These are phyloP conservation scores for Papiliotrema flavescens DNA, from an alignment of 1,284 basidiomycete species.

Conservation along the genomic window DNA sequence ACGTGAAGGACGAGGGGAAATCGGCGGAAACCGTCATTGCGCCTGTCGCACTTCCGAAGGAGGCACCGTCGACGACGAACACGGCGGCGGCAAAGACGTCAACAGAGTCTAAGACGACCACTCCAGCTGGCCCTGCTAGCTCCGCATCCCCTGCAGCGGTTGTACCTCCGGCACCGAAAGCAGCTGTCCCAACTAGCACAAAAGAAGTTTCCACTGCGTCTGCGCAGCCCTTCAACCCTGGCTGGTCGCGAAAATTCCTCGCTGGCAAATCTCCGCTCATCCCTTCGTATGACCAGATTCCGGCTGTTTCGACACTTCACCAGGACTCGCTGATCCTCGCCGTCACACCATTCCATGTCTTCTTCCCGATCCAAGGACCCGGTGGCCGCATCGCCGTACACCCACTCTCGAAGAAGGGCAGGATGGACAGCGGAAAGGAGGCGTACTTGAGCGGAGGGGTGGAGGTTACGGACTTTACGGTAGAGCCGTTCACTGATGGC, in stretches of 20 bases:
- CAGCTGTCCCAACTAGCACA: background rate
- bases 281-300: slow-evolving; percentile 50
- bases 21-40: background rate
- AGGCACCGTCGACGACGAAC: background rate
- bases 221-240: slow-evolving; percentile 31
- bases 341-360: slow-evolving; percentile 34
- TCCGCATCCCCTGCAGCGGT: background rate
- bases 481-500: slow-evolving; percentile 38
- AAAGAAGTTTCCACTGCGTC: background rate
- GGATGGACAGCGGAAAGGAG: slow-evolving; percentile 42
- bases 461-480: slow-evolving; percentile 47
- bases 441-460: slow-evolving; percentile 45
- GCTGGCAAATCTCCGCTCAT: slow-evolving; percentile 50
- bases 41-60: background rate
- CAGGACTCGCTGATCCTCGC: slow-evolving; percentile 47
- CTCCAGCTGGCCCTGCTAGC: background rate
- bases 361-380: slow-evolving; percentile 51
- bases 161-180: background rate
- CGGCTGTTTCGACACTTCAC: slow-evolving; percentile 44
- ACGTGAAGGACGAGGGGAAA: background rate
- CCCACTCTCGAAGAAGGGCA: slow-evolving; percentile 43
- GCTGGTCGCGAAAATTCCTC: slow-evolving; percentile 51
- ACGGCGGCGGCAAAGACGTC: background rate
- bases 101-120: background rate
- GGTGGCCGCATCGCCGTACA: slow-evolving; percentile 51